A percentile compares a stretch with the other conserved stretches of the same genome.
Conservation (phyloP, 2,329 filamentous ascomycete genomes). For the Aspergillus brunneoviolaceus region DNA sequence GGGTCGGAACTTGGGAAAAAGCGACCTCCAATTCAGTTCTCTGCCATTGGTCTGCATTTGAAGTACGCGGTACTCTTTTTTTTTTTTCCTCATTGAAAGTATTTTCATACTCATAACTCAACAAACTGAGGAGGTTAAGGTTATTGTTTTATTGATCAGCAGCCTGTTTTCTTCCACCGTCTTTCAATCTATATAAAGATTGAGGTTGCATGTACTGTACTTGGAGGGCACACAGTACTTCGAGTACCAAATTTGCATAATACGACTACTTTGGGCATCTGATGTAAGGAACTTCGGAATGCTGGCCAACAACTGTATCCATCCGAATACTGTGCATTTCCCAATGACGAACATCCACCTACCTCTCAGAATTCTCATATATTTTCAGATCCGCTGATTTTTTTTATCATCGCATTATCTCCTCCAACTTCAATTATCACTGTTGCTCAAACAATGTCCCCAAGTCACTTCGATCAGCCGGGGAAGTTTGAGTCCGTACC, state of each 20-base stretch:
- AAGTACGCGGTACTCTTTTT: neutral
- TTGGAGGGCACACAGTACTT: too few relatives aligned
- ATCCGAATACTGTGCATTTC: too few relatives aligned
- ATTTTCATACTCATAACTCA: too few relatives aligned
- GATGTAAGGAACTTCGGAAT: neutral
- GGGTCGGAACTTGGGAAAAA: slow-evolving; percentile 4
- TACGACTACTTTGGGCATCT: neutral
- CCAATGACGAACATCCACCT: too few relatives aligned
- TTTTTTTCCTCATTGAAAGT: too few relatives aligned
- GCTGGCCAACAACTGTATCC: neutral
- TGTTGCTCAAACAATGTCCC: neutral
- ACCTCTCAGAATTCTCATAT: too few relatives aligned
- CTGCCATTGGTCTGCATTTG: neutral
- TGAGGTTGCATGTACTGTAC: too few relatives aligned
- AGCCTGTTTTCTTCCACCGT: too few relatives aligned
- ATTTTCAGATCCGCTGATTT: neutral
- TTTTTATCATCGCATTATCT: neutral
- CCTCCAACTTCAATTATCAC: neutral
- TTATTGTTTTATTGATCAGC: too few relatives aligned
- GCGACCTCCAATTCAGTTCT: neutral
- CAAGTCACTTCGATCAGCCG: neutral
- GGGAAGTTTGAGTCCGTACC: neutral
- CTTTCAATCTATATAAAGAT: too few relatives aligned
- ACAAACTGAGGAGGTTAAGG: too few relatives aligned
- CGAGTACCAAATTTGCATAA: too few relatives aligned